A percentile compares a stretch with the other conserved stretches of the same genome.
Evolutionary conservation across 2,329 filamentous ascomycete genomes (phyloP).

Genomic region (Tothia fuscella): DNA sequence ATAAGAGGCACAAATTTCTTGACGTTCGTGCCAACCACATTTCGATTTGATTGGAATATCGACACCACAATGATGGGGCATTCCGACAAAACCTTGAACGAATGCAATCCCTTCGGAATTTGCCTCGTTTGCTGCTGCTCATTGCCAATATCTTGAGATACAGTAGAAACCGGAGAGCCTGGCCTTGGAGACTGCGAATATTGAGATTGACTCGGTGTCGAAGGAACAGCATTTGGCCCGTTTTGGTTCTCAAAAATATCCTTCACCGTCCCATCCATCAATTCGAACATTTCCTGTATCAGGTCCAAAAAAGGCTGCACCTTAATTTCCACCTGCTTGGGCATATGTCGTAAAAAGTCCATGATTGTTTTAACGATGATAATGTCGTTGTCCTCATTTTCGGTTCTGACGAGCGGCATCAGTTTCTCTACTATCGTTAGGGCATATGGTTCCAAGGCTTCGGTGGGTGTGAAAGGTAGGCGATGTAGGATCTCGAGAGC

Average conservation of each 20-base stretch:
- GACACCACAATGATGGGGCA: slow-evolving; percentile 98
- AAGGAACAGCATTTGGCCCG: slow-evolving; percentile 43
- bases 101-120: slow-evolving; percentile 88
- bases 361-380: slow-evolving; percentile 96
- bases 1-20: slow-evolving; percentile 88
- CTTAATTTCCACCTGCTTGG: slow-evolving; percentile 65
- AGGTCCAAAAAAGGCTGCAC: slow-evolving; percentile 84
- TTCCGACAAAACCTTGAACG: slow-evolving; percentile 95
- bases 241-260: slow-evolving; percentile 73
- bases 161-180: slow-evolving; percentile 73
- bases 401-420: slow-evolving; percentile 74
- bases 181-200: slow-evolving; percentile 82
- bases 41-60: slow-evolving; percentile 86
- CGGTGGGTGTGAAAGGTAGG: slow-evolving; percentile 60
- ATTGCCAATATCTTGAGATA: slow-evolving; percentile 58
- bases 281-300: slow-evolving; percentile 91
- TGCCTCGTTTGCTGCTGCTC: slow-evolving; percentile 76
- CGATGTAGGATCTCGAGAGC: slow-evolving; percentile 91
- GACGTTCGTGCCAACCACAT: slow-evolving; percentile 70
- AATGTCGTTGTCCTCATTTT: slow-evolving; percentile 99
- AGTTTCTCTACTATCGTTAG: slow-evolving; percentile 80
- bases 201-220: slow-evolving; percentile 48
- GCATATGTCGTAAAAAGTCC: slow-evolving; percentile 88
- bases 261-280: slow-evolving; percentile 86
- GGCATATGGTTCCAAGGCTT: slow-evolving; percentile 79